Evolutionary conservation across 768 basidiomycete genomes (phyloP), one percentile per base, ranked within the genome.

Genomic region (Trametes gibbosa): DNA sequence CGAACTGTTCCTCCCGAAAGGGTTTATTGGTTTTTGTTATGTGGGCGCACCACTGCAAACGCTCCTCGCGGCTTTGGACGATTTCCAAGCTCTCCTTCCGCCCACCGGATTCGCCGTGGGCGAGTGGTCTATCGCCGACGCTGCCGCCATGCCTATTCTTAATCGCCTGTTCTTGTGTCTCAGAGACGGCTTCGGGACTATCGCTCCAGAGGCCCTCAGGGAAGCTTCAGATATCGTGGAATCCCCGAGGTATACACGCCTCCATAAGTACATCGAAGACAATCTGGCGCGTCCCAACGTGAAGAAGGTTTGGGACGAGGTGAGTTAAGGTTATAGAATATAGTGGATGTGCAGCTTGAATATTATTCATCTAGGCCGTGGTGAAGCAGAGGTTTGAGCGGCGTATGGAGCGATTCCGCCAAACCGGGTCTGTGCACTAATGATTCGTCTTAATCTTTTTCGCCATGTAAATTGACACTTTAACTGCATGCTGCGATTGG

Each of bases 111-210:
- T 73, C 43, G 82, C 63, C 2, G 50, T 73, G 13, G 76, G 74
- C 4, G 67, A 71, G n/a, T 88, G 77, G 67, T 83, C 79, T 17
- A 81, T 82, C 50, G 87, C 86, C 6, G 88, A 89, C 62, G 80
- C 81, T 4, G 80, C 84, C 0, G 65, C 86, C 19, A 72, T 78
- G 2, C 84, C 87, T 0, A 83, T 87, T 76, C 63, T 86, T 10
- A 81, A 76, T 16, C 75, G 87, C n/a, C 58, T 80, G 41, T 73
- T 78, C 27, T 58, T 81, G 0, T 46, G 67, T 21, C 59, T 83
- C 35, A 70, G 72, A 65, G 76, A 82, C 58, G 82, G 86, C 32
- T 24, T 84, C n/a, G 85, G 86, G 1, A 73, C 68, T 16, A 87
- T 71, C 62, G 73, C 75, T 6, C 69, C 64, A 17, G 85, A 81